Conservation (phyloP, 352 stramenopile species). For the Aphanomyces astaci region DNA sequence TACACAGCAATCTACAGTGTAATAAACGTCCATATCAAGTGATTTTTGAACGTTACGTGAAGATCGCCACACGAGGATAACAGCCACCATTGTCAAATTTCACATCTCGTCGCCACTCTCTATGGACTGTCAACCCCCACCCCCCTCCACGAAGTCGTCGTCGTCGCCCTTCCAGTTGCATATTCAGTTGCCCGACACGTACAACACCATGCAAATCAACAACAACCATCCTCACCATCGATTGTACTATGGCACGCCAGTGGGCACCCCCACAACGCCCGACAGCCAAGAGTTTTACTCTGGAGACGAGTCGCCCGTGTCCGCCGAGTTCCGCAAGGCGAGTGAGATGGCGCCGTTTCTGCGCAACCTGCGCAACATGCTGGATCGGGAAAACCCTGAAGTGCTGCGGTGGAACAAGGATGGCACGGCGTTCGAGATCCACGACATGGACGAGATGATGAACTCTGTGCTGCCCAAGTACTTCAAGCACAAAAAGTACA, state of each 20-base stretch:
- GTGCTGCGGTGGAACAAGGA: constrained; percentile 54
- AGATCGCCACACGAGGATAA: neutral
- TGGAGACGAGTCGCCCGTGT: constrained; percentile 18
- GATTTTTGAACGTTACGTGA: neutral
- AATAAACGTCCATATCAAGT: neutral
- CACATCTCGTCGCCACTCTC: neutral
- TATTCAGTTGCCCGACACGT: constrained; percentile 17
- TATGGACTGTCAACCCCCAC: neutral
- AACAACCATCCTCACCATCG: neutral
- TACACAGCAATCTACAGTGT: neutral
- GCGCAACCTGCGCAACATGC: constrained; percentile 44
- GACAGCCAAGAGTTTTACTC: constrained; percentile 12
- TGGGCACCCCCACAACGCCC: constrained; percentile 13
- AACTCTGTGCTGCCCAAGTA: constrained; percentile 85
- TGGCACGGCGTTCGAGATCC: constrained; percentile 53
- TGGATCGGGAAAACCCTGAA: constrained; percentile 43
- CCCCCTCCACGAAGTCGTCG: neutral
- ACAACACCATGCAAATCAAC: constrained; percentile 1
- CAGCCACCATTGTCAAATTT: neutral
- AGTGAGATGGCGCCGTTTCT: constrained; percentile 60
- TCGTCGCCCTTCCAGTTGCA: constrained; percentile 16
- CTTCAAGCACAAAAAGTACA: constrained; percentile 93
- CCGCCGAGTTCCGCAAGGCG: constrained; percentile 20
- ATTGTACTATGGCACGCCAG: constrained; percentile 4
- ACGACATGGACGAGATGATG: constrained; percentile 66